These are phyloP conservation scores for Salix koriyanagi DNA, from an alignment of 345 rosid species.

Conservation along the genomic window DNA sequence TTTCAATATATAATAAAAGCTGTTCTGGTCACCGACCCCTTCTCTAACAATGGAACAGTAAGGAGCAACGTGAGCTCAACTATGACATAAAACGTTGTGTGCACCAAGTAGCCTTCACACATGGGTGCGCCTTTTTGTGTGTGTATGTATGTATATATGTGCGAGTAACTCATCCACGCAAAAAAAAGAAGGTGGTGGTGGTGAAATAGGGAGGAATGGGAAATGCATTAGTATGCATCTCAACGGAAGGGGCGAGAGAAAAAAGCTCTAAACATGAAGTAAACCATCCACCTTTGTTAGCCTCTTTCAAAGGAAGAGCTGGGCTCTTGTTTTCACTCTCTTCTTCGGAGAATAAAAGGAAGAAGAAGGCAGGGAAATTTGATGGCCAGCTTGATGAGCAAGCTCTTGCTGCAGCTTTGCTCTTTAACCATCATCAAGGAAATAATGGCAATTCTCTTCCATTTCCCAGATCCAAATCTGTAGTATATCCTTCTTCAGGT, in stretches of 20 bases:
- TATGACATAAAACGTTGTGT: neutral
- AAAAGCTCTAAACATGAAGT: neutral
- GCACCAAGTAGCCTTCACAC: no score
- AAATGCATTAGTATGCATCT: constrained; percentile 7
- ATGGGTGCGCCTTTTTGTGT: no score
- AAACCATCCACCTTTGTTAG: neutral
- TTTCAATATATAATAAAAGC: no score
- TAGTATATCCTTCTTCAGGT: constrained; percentile 3
- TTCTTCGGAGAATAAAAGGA: neutral
- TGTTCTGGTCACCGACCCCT: no score
- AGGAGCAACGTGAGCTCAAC: neutral
- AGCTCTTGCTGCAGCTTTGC: constrained; percentile 33
- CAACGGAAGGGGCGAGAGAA: neutral
- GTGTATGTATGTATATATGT: no score
- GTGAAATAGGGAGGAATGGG: constrained; percentile 8
- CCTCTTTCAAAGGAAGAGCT: neutral
- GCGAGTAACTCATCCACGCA: neutral
- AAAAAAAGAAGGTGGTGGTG: neutral
- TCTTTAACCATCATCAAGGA: constrained; percentile 23
- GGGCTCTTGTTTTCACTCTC: neutral
- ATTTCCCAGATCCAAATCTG: constrained; percentile 24
- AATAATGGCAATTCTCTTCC: constrained; percentile 10
- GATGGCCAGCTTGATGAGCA: constrained; percentile 11
- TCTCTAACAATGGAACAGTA: no score
- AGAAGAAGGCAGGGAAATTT: neutral